These are phyloP conservation scores for Cylindrodendrum hubeiense DNA, from an alignment of 2,329 filamentous ascomycete genomes.

Conservation along the genomic window DNA sequence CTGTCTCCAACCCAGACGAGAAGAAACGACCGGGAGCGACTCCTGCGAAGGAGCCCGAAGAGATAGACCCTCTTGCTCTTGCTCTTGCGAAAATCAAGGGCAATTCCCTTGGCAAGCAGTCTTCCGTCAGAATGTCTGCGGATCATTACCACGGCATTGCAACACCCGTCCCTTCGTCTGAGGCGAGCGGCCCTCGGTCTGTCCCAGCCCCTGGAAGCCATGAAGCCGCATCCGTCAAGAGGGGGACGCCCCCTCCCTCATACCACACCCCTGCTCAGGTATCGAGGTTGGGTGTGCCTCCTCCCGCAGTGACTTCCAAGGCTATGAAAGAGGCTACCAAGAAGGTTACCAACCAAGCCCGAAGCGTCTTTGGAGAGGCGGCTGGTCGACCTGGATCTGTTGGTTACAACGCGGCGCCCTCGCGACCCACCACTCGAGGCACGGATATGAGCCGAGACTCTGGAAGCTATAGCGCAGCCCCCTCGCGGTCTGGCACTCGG, in stretches of 20 bases:
- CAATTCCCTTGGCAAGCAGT: constrained; percentile 80
- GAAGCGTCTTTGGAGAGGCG: constrained; percentile 76
- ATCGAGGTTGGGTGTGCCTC: constrained; percentile 86
- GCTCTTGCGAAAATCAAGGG: constrained; percentile 94
- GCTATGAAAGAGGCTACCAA: constrained; percentile 97
- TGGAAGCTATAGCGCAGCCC: constrained; percentile 36
- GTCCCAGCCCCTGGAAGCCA: constrained; percentile 69
- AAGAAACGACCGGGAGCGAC: constrained; percentile 50
- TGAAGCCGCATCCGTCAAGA: constrained; percentile 66
- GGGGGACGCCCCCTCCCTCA: constrained; percentile 86
- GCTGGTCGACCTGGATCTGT: constrained; percentile 50
- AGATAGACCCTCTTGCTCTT: constrained; percentile 88
- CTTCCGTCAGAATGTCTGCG: constrained; percentile 87
- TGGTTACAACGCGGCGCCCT: constrained; percentile 45
- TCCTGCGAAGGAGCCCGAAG: constrained; percentile 63
- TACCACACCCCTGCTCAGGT: constrained; percentile 78
- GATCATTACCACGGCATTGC: constrained; percentile 95
- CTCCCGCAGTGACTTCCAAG: constrained; percentile 90
- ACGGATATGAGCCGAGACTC: constrained; percentile 27
- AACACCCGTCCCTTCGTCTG: constrained; percentile 76
- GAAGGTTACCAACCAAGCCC: constrained; percentile 86
- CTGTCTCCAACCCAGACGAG: constrained; percentile 84
- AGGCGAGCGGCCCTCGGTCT: constrained; percentile 56
- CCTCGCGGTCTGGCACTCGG: constrained; percentile 40
- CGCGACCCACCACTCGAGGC: constrained; percentile 35